Evolutionary conservation across 2,329 filamentous ascomycete species (phyloP).

Genomic region (Fusarium palustre): DNA sequence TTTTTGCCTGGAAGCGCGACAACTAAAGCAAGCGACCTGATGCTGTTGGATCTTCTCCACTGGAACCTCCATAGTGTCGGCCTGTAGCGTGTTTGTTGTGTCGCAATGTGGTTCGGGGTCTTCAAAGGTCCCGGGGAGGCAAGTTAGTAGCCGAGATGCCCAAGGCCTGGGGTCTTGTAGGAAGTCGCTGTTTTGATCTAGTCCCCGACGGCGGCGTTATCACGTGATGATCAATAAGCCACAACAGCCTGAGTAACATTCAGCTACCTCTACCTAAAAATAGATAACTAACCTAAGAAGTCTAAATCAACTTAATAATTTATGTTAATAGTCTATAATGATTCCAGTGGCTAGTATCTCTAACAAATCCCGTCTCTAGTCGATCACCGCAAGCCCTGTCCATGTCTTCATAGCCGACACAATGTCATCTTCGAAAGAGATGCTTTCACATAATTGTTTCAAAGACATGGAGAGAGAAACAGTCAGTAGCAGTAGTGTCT

Average conservation of each 20-base stretch:
- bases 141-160: not conserved
- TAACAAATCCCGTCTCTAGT: too few species aligned
- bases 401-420: too few species aligned
- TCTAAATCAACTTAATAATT: too few species aligned
- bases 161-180: conserved; percentile 18
- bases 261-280: too few species aligned
- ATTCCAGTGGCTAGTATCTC: too few species aligned
- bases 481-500: too few species aligned
- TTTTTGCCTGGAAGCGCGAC: conserved; percentile 22
- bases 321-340: not conserved
- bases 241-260: not conserved
- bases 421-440: too few species aligned
- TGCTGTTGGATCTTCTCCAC: conserved; percentile 11
- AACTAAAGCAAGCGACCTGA: conserved; percentile 26
- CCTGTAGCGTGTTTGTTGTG: not conserved
- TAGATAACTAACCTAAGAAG: not conserved
- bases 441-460: too few species aligned
- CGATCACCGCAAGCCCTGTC: too few species aligned
- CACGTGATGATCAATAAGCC: conserved; percentile 13
- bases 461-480: too few species aligned
- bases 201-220: not conserved
- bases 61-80: not conserved
- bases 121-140: not conserved
- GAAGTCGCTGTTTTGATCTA: conserved; percentile 29
- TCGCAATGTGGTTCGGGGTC: not conserved